These are phyloP conservation scores for Ramichloridium luteum DNA, from an alignment of 2,329 filamentous ascomycete species.

Conservation along the genomic window DNA sequence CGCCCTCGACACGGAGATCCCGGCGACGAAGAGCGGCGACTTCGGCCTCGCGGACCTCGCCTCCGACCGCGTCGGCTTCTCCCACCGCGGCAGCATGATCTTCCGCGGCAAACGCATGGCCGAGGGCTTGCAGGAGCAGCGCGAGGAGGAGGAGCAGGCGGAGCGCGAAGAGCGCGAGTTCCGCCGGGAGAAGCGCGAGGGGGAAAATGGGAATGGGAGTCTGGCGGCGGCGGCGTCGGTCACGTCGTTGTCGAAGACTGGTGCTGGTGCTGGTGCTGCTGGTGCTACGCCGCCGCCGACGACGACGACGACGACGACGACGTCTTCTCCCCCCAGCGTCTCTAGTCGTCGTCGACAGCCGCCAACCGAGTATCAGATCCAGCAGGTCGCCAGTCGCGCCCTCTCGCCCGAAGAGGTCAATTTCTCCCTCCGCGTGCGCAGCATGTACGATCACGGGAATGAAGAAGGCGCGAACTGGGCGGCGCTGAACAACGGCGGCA, in stretches of 20 bases:
- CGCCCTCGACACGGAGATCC: conserved; percentile 44
- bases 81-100: conserved; percentile 48
- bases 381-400: conserved; percentile 31
- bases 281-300: conserved; percentile 1
- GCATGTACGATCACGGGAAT: conserved; percentile 52
- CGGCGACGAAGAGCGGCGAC: conserved; percentile 38
- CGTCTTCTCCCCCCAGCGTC: conserved; percentile 3
- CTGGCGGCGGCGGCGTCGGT: no score
- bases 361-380: conserved; percentile 26
- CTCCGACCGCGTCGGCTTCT: conserved; percentile 44
- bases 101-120: conserved; percentile 40
- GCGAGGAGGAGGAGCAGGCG: conserved; percentile 7
- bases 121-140: conserved; percentile 18
- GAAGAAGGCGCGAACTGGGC: conserved; percentile 40
- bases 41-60: conserved; percentile 40
- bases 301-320: background rate
- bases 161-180: conserved; percentile 2
- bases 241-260: no score
- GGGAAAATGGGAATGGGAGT: background rate
- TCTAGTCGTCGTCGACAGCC: conserved; percentile 18
- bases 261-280: no score
- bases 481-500: conserved; percentile 3
- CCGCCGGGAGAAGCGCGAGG: background rate
- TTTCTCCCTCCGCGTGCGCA: conserved; percentile 48
- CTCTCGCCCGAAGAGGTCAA: conserved; percentile 53